Evolutionary conservation across 2,329 filamentous ascomycete species (phyloP).

Genomic region (Falciphora oryzae): DNA sequence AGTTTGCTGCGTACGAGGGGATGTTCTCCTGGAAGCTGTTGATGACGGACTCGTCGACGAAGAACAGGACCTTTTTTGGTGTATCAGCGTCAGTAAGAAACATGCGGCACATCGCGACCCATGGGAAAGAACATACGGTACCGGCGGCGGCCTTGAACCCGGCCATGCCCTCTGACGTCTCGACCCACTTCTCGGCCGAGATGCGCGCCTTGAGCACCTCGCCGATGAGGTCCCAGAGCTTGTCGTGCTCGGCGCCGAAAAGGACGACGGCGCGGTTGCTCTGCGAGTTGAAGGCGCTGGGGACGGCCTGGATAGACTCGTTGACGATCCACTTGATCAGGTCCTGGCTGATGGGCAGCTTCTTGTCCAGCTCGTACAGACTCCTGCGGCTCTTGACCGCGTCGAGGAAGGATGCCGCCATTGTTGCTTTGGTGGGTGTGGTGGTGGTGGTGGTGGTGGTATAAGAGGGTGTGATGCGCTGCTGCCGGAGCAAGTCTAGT

Average conservation of each 20-base stretch:
- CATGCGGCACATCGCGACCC: no score
- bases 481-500: neutral
- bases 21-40: slow-evolving; percentile 32
- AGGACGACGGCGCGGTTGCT: slow-evolving; percentile 58
- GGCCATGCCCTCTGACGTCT: neutral
- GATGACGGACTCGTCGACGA: slow-evolving; percentile 49
- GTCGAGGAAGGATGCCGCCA: neutral
- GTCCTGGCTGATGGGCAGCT: slow-evolving; percentile 39
- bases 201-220: slow-evolving; percentile 51
- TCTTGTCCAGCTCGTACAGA: slow-evolving; percentile 28
- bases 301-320: slow-evolving; percentile 27
- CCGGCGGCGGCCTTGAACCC: slow-evolving; percentile 52
- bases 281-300: slow-evolving; percentile 65
- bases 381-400: neutral
- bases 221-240: slow-evolving; percentile 56
- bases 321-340: slow-evolving; percentile 33
- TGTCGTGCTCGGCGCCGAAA: slow-evolving; percentile 58
- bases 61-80: slow-evolving; percentile 50
- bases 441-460: no score
- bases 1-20: slow-evolving; percentile 50
- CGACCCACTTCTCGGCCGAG: slow-evolving; percentile 1
- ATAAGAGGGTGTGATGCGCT: neutral
- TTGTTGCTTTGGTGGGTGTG: neutral
- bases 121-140: slow-evolving; percentile 32
- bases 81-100: neutral